phyloP scores from a whole-genome alignment of 208 protist species.

The Wallacemonas sp. region DNA sequence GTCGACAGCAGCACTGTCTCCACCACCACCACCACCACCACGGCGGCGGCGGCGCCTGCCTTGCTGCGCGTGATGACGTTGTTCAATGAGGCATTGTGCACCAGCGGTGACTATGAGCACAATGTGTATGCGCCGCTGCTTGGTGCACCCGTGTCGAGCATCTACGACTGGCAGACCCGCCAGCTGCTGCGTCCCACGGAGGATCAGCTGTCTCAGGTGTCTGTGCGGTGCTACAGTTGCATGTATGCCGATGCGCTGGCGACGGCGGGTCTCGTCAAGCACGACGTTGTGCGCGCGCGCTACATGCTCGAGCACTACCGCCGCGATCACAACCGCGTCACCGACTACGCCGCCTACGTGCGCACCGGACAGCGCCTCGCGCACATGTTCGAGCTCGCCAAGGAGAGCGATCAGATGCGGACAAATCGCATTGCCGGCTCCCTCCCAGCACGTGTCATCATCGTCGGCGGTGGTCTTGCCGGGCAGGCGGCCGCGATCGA shows the following conservation, averaged over 20 bases:
- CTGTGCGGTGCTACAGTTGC: conserved; percentile 49
- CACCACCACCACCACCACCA: background rate
- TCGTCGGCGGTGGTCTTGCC: conserved; percentile 71
- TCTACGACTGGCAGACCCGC: conserved; percentile 43
- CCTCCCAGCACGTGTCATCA: conserved; percentile 47
- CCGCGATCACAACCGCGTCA: conserved; percentile 49
- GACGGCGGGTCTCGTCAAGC: conserved; percentile 47
- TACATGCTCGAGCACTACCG: conserved; percentile 50
- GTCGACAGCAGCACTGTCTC: too few relatives aligned
- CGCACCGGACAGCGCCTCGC: conserved; percentile 38
- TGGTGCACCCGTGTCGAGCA: conserved; percentile 17
- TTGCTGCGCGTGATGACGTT: conserved; percentile 41
- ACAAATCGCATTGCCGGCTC: conserved; percentile 38
- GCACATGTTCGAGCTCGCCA: conserved; percentile 55
- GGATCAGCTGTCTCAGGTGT: conserved; percentile 39
- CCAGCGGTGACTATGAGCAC: conserved; percentile 60
- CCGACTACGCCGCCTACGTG: conserved; percentile 48
- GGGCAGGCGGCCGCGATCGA: conserved; percentile 65
- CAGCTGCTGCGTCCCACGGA: conserved; percentile 29
- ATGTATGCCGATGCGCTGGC: conserved; percentile 68
- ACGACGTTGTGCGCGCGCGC: conserved; percentile 37
- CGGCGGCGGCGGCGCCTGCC: background rate
- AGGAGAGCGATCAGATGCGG: conserved; percentile 32
- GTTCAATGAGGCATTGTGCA: conserved; percentile 41
- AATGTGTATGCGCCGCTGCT: conserved; percentile 16